These are phyloP conservation scores for Niebla homalea DNA, from an alignment of 495 filamentous ascomycete genomes.

Conservation along the genomic window DNA sequence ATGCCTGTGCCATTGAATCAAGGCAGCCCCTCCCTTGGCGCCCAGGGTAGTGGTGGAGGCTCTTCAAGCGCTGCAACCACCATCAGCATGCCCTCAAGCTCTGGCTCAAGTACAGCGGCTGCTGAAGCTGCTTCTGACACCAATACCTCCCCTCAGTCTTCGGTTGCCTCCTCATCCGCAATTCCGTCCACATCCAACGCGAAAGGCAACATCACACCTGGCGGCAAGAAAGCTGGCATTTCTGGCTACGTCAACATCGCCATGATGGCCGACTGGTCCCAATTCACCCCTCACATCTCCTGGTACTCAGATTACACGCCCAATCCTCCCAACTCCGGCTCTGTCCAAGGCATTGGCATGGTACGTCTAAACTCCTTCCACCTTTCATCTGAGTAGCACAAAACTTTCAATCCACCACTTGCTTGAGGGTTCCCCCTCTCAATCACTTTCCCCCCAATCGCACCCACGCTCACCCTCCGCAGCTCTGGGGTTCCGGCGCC, in stretches of 20 bases:
- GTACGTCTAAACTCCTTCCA: no score
- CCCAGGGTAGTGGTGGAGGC: no score
- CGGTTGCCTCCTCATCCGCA: neutral
- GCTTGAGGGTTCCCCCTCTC: neutral
- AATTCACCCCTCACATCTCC: neutral
- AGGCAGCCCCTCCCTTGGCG: no score
- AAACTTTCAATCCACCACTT: no score
- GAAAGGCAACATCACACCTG: neutral
- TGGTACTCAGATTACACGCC: conserved; percentile 4
- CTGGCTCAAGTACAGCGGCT: no score
- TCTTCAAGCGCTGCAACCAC: no score
- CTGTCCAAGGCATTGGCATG: neutral
- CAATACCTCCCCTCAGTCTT: no score
- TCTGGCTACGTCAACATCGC: neutral
- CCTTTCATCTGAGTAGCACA: no score
- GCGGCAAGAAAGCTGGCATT: neutral
- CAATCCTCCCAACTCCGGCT: neutral
- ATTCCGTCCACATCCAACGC: neutral
- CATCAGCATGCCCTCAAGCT: no score
- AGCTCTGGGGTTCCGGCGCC: conserved; percentile 1
- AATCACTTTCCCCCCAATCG: no score
- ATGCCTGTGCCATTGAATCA: no score
- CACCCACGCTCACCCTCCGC: neutral
- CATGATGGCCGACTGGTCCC: neutral
- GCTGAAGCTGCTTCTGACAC: no score